Evolutionary conservation across 2,329 filamentous ascomycete species (phyloP), one percentile per base, ranked within the genome.

Genomic region (Fusarium goolgardi): DNA sequence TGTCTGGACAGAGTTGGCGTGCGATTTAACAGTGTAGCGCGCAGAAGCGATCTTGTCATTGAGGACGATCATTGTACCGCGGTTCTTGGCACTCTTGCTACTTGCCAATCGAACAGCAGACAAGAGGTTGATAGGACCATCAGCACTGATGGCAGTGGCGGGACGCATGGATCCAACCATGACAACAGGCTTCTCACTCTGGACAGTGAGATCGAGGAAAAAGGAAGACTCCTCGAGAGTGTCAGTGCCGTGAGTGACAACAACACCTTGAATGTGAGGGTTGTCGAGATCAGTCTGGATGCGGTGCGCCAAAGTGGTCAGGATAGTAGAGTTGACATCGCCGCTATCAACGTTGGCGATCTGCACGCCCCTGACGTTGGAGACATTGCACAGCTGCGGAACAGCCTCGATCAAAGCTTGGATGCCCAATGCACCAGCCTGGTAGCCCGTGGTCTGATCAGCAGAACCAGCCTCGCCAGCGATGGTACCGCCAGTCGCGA

Each of bases 201-300:
- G 82, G 12, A 88, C 73, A 0, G 85, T 87, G 3, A 86, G 74
- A 54, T 89, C 84, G 7, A 90, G 76, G 77, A 88, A 89, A 78
- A 89, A 89, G 5, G 86, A 84, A 0, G 85, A 84, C 72, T 89
- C 87, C 70, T 89, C 87, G 1, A 90, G 78, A 0, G 85, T 88
- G 70, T 91, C 88, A 11, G 88, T 90, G 34, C 88, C 88, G 67
- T 90, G 88, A 0, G 88, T 89, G 46, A 91, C 78, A 4, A 89
- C 84, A 5, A 85, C 84, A n/a, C 83, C 86, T 75, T 78, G 74
- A 20, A 74, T 75, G 21, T 76, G 55, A 6, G 77, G 76, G 39
- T 69, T 72, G 23, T 82, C 80, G 2, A 87, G 75, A 55, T 84
- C 83, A 8, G 51, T 58, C 54, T 85, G 83, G 59, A 88, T 82